Base-by-base conservation (phyloP, 1,284 basidiomycete genomes). In the Calocybe gambosa region DNA sequence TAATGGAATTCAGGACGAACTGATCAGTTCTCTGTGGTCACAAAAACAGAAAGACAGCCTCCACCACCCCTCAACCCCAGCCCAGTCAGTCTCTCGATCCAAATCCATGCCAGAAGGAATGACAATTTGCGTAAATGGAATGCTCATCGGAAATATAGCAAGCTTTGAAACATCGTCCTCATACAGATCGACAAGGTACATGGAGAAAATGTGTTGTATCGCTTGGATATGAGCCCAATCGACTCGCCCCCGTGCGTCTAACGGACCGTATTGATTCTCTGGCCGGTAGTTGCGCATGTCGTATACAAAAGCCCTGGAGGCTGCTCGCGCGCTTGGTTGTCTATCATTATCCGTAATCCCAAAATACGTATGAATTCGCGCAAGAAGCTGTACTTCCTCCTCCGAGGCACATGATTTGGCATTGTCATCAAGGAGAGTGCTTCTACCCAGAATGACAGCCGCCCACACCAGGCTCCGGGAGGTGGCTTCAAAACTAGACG, bases 161-260 rank as follows among this genome's bases (percentile, higher is more conserved):
- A 64, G 65, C 26, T 51, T 61, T 49, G 67, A 61, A 4, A 56
- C 60, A 37, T 63, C 66, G 16, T 65, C 64, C 12, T 54, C 57
- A 23, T 50, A 47, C 33, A 62, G 35, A 35, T 73, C 71, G 5
- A 75, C 58, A 16, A 80, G 45, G 50, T 80, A 68, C 69, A 75
- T 71, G 1, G 71, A 73, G 23, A 84, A 64, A 21, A 72, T 64
- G 54, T 78, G 78, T 42, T 78, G 78, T n/a, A 84, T 62, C 39
- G 69, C 72, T 53, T 65, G 67, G 18, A 85, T 38, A 57, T 82
- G 79, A 18, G 65, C 64, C 83, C 84, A 86, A 55, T 85, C 73
- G 5, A 85, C 74, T 3, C 61, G 57, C 19, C 67, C 72, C 19
- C 70, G 68, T 21, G 59, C 55, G 47, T 69, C 47, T 57, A 77